Evolutionary conservation across 306 rosid genomes (phyloP).

Genomic region (Canavalia ensiformis): DNA sequence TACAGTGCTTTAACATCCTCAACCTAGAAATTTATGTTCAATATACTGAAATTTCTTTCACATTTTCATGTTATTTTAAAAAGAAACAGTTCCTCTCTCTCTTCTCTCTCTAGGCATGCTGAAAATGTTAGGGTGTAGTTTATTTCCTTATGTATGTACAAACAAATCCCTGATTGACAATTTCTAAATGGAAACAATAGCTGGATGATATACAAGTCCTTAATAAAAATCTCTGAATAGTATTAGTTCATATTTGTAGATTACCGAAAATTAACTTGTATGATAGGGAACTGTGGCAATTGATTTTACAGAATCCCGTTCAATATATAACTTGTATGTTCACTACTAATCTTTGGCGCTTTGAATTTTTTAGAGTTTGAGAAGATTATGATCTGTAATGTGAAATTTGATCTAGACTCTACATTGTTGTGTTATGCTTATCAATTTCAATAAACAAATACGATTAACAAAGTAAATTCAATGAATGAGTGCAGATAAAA

Average conservation of each 20-base stretch:
- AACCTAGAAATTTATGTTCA: slow-evolving; percentile 46
- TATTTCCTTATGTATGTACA: slow-evolving; percentile 34
- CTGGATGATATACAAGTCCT: slow-evolving; percentile 9
- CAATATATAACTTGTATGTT: neutral
- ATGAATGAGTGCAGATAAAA: neutral
- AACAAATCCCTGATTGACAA: neutral
- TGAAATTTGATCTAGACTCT: too few species aligned
- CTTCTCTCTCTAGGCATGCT: neutral
- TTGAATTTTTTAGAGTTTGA: neutral
- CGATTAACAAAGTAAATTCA: neutral
- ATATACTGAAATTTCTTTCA: slow-evolving; percentile 53
- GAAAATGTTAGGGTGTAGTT: slow-evolving; percentile 28
- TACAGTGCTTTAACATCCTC: slow-evolving; percentile 70
- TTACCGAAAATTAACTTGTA: slow-evolving; percentile 1
- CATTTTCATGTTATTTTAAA: slow-evolving; percentile 49
- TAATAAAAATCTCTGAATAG: slow-evolving; percentile 2
- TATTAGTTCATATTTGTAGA: slow-evolving; percentile 13
- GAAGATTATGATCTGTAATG: too few species aligned
- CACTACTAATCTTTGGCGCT: neutral
- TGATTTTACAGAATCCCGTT: neutral
- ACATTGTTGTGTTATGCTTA: neutral
- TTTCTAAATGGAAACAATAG: slow-evolving; percentile 32
- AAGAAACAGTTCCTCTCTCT: slow-evolving; percentile 35
- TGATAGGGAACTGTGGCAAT: slow-evolving; percentile 5
- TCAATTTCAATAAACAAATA: neutral